phyloP scores from a whole-genome alignment of 805 yeast species.

The Brettanomyces sp. region DNA sequence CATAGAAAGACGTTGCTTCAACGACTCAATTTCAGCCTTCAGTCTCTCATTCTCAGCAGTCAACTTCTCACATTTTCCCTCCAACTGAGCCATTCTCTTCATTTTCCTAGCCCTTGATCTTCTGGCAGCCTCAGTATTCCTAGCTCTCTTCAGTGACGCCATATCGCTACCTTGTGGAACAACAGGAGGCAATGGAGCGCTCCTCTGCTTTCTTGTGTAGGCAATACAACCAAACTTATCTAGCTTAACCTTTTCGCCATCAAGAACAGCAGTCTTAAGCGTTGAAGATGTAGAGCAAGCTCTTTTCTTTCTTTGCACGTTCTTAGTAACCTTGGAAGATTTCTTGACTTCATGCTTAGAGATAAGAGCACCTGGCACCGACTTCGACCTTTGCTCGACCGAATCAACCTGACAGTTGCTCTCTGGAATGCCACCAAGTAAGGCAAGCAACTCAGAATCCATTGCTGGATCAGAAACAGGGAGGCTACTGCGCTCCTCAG shows the following conservation, averaged over 20 bases:
- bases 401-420: slow-evolving; percentile 2
- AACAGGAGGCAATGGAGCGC: slow-evolving; percentile 64
- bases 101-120: slow-evolving; percentile 89
- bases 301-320: slow-evolving; percentile 1
- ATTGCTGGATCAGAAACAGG: neutral
- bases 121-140: slow-evolving; percentile 97
- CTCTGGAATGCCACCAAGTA: neutral
- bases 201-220: slow-evolving; percentile 71
- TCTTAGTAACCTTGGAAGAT: neutral
- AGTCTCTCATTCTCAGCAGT: slow-evolving; percentile 48
- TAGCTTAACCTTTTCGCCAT: slow-evolving; percentile 23
- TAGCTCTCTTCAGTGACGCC: slow-evolving; percentile 79
- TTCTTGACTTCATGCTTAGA: neutral
- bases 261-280: slow-evolving; percentile 1
- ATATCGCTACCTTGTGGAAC: slow-evolving; percentile 52
- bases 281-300: slow-evolving; percentile 6
- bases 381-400: neutral
- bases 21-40: slow-evolving; percentile 46
- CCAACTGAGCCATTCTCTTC: slow-evolving; percentile 80
- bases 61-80: slow-evolving; percentile 62
- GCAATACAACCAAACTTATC: slow-evolving; percentile 71
- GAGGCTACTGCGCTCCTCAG: neutral
- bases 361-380: neutral
- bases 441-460: neutral
- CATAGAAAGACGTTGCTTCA: slow-evolving; percentile 38